These are phyloP conservation scores for Hyphochytrium catenoides DNA, from an alignment of 352 stramenopile species.

Conservation along the genomic window DNA sequence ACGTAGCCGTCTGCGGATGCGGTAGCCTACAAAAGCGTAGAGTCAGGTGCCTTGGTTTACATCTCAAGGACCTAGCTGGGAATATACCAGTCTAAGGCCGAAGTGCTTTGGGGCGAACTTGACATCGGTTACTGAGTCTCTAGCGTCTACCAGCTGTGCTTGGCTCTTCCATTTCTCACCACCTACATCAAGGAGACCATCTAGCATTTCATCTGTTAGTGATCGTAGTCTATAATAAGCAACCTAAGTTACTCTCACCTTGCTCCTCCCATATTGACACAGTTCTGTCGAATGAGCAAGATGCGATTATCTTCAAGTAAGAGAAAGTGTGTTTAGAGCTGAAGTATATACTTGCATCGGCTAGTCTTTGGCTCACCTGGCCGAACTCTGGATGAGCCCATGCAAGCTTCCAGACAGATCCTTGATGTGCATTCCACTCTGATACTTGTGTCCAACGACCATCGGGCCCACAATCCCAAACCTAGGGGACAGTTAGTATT, in stretches of 20 bases:
- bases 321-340: no score
- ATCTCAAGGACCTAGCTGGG: not conserved
- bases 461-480: slow-evolving; percentile 50
- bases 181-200: not conserved
- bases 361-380: no score
- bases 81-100: slow-evolving; percentile 54
- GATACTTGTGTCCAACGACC: slow-evolving; percentile 56
- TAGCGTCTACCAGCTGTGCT: slow-evolving; percentile 64
- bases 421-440: slow-evolving; percentile 69
- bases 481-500: slow-evolving; percentile 6
- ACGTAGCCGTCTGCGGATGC: slow-evolving; percentile 80
- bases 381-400: slow-evolving; percentile 90
- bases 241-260: not conserved
- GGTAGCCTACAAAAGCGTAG: slow-evolving; percentile 30
- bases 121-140: slow-evolving; percentile 78
- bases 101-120: slow-evolving; percentile 82
- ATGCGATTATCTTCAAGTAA: slow-evolving; percentile 81
- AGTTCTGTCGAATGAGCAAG: slow-evolving; percentile 73
- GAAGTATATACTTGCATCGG: no score
- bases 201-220: slow-evolving; percentile 13
- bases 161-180: slow-evolving; percentile 33
- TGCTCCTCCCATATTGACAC: slow-evolving; percentile 84
- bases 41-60: not conserved
- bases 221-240: not conserved
- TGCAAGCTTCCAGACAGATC: slow-evolving; percentile 71